Percentiles rank a stretch among this genome's conserved stretches.
phyloP scores from a whole-genome alignment of 2,329 filamentous ascomycete species.

The Chaetomium sp. region DNA sequence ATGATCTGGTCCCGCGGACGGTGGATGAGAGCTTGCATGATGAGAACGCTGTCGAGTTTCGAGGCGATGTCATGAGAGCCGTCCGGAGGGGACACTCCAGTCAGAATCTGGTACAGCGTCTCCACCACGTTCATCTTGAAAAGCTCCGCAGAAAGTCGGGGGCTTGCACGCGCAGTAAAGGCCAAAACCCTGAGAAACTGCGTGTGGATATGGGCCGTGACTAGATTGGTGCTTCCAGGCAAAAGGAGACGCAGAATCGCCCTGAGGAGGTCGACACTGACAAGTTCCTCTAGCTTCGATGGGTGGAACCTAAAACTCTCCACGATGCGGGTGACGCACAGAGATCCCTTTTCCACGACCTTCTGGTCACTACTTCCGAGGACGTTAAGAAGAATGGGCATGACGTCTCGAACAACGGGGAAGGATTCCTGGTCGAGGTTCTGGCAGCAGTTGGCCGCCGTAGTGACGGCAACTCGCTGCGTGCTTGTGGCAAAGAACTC shows the following conservation, averaged over 20 bases:
- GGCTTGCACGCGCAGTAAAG: conserved; percentile 84
- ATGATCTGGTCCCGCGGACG: conserved; percentile 92
- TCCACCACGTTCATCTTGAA: conserved; percentile 97
- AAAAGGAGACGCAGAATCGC: conserved; percentile 81
- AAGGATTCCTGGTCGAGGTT: conserved; percentile 96
- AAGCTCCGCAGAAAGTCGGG: conserved; percentile 77
- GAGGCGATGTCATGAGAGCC: conserved; percentile 70
- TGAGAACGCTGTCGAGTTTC: conserved; percentile 91
- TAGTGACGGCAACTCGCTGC: conserved; percentile 92
- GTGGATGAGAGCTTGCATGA: conserved; percentile 98
- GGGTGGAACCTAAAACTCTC: conserved; percentile 93
- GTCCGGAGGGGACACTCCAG: conserved; percentile 83
- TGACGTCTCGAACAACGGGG: conserved; percentile 83
- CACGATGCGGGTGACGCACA: conserved; percentile 91
- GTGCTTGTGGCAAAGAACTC: conserved; percentile 98
- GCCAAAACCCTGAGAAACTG: conserved; percentile 89
- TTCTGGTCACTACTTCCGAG: conserved; percentile 89
- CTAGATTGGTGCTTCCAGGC: conserved; percentile 91
- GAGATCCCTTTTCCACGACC: conserved; percentile 91
- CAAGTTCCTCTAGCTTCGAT: conserved; percentile 82
- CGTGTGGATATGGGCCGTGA: conserved; percentile 89
- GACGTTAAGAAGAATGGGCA: conserved; percentile 90
- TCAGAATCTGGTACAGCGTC: conserved; percentile 94
- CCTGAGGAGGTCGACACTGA: conserved; percentile 78
- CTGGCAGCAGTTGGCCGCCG: conserved; percentile 94